Conservation (phyloP, 225 moss, liverwort and hornwort species). For the Pseudoscleropodium purum region DNA sequence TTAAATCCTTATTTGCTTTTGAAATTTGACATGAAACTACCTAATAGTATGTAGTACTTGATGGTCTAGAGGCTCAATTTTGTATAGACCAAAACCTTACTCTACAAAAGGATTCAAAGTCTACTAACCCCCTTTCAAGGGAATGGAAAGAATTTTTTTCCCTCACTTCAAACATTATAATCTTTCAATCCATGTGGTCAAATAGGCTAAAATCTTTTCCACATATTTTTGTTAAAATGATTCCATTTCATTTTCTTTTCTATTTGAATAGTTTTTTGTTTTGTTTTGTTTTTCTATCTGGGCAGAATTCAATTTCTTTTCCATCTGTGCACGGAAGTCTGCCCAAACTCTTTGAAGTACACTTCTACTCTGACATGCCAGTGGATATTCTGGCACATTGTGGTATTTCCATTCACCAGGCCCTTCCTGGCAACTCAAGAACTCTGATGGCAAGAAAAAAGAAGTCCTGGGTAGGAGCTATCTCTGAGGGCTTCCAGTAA, state of each 20-base stretch:
- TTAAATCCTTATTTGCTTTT: neutral
- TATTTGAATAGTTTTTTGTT: too few relatives aligned
- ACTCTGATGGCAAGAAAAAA: neutral
- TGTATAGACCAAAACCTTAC: neutral
- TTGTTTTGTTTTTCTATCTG: neutral
- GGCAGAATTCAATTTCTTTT: neutral
- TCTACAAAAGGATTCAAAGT: neutral
- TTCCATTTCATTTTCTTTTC: neutral
- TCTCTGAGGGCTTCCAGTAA: neutral
- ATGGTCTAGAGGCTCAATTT: neutral
- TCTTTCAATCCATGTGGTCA: neutral
- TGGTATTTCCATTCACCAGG: neutral
- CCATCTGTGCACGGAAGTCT: neutral
- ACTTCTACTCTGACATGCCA: neutral
- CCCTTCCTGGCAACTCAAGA: neutral
- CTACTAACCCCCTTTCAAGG: neutral
- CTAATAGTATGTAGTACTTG: neutral
- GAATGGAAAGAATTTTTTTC: neutral
- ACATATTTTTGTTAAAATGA: neutral
- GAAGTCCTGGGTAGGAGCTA: neutral
- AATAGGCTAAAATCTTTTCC: neutral
- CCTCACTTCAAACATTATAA: neutral
- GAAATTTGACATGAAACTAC: neutral
- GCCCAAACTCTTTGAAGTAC: neutral
- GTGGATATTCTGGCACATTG: neutral